phyloP scores from a whole-genome alignment of 2,329 filamentous ascomycete species.

The Macrophomina tecta region DNA sequence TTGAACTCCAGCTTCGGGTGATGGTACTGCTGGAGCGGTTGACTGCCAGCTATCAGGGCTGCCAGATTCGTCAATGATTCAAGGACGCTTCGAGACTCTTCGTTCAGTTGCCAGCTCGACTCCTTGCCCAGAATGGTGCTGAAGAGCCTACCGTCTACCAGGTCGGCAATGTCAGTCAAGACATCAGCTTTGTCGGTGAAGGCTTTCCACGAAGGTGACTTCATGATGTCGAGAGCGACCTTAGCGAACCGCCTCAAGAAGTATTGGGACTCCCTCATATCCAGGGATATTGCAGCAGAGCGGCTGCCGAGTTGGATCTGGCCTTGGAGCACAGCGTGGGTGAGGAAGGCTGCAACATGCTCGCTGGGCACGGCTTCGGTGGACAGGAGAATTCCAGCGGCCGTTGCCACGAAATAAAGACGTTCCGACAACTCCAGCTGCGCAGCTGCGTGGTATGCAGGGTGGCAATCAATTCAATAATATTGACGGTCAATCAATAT shows the following conservation, averaged over 20 bases:
- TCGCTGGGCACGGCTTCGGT: neutral
- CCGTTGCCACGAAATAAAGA: neutral
- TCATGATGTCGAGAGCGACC: neutral
- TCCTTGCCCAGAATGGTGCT: slow-evolving; percentile 18
- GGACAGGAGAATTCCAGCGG: neutral
- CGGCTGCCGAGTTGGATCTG: neutral
- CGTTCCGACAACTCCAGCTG: slow-evolving; percentile 6
- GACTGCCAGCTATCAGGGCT: neutral
- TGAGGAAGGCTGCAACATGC: neutral
- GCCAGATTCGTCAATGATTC: neutral
- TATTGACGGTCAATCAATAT: no score
- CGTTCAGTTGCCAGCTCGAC: neutral
- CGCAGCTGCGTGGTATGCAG: neutral
- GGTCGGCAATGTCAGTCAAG: slow-evolving; percentile 54
- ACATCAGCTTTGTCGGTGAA: neutral
- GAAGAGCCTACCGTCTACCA: slow-evolving; percentile 62
- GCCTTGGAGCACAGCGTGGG: neutral
- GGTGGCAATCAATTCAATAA: no score
- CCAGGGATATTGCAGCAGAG: neutral
- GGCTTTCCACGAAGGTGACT: neutral
- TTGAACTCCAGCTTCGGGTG: neutral
- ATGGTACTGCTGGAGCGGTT: no score
- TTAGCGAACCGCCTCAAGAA: neutral
- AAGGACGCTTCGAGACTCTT: neutral
- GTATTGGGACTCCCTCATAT: neutral